phyloP scores from a whole-genome alignment of 768 basidiomycete species.

The Phanerochaete sordida region DNA sequence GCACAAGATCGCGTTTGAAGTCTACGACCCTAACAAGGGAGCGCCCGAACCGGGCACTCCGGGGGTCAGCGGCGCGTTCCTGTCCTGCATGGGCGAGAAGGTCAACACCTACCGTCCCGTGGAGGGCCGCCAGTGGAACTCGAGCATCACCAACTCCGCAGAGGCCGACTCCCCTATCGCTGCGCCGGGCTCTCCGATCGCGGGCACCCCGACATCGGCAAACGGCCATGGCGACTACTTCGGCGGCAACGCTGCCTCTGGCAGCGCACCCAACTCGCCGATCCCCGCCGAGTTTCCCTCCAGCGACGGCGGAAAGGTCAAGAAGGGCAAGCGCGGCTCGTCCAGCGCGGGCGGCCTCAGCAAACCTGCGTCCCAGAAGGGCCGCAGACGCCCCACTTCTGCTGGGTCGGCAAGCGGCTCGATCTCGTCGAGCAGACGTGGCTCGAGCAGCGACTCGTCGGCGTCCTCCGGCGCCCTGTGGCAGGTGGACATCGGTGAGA shows the following conservation, averaged over 20 bases:
- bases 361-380: conserved; percentile 48
- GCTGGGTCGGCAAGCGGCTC: conserved; percentile 52
- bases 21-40: conserved; percentile 68
- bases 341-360: conserved; percentile 62
- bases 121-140: conserved; percentile 74
- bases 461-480: conserved; percentile 78
- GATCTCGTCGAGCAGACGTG: conserved; percentile 62
- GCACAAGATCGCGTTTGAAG: conserved; percentile 94
- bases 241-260: conserved; percentile 40
- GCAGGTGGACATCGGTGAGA: conserved; percentile 91
- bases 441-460: conserved; percentile 61
- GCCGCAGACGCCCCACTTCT: conserved; percentile 71
- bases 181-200: conserved; percentile 67
- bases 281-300: conserved; percentile 66
- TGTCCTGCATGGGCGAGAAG: conserved; percentile 91
- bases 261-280: conserved; percentile 69
- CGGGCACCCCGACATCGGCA: conserved; percentile 47
- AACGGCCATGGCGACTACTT: conserved; percentile 61
- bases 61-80: conserved; percentile 75
- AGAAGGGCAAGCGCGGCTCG: conserved; percentile 73
- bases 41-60: conserved; percentile 76
- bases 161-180: conserved; percentile 37
- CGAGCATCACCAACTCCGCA: conserved; percentile 31
- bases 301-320: conserved; percentile 83
- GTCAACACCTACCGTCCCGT: conserved; percentile 87